phyloP scores from a whole-genome alignment of 73 alveolate species.

The Effrenium voratum region DNA sequence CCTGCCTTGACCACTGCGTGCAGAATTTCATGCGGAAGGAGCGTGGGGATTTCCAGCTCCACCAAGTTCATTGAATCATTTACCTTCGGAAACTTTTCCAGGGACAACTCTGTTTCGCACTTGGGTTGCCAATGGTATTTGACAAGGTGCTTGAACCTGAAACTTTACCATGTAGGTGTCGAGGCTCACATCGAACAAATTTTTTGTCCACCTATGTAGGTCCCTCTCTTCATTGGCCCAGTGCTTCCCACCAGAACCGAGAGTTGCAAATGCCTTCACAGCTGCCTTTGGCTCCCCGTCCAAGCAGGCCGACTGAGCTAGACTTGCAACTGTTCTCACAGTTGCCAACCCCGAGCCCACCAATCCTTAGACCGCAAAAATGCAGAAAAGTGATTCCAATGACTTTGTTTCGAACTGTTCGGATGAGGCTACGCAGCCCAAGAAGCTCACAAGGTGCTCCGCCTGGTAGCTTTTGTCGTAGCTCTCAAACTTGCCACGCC shows the following conservation, averaged over 20 bases:
- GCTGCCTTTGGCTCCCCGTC: not conserved
- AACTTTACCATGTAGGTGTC: not conserved
- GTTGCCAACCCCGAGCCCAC: not conserved
- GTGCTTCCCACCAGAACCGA: slow-evolving; percentile 18
- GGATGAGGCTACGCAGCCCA: too few relatives aligned
- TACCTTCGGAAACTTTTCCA: not conserved
- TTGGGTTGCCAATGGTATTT: too few relatives aligned
- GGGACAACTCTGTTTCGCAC: not conserved
- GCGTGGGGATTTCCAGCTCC: not conserved
- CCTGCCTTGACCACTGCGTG: slow-evolving; percentile 26
- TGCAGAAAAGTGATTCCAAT: too few relatives aligned
- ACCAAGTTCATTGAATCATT: not conserved
- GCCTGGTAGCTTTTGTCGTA: too few relatives aligned
- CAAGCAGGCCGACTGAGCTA: not conserved
- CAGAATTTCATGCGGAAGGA: slow-evolving; percentile 42
- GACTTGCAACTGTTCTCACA: not conserved
- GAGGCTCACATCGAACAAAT: not conserved
- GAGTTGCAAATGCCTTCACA: not conserved
- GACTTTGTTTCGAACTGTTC: too few relatives aligned
- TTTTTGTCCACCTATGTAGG: slow-evolving; percentile 25
- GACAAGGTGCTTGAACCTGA: not conserved
- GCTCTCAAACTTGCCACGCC: too few relatives aligned
- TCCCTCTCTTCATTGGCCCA: slow-evolving; percentile 18
- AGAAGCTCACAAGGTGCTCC: too few relatives aligned
- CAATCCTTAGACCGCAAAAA: not conserved